A percentile compares a stretch with the other conserved stretches of the same genome.
phyloP scores from a whole-genome alignment of 2,329 filamentous ascomycete genomes.

The Harringtonia lauricola region DNA sequence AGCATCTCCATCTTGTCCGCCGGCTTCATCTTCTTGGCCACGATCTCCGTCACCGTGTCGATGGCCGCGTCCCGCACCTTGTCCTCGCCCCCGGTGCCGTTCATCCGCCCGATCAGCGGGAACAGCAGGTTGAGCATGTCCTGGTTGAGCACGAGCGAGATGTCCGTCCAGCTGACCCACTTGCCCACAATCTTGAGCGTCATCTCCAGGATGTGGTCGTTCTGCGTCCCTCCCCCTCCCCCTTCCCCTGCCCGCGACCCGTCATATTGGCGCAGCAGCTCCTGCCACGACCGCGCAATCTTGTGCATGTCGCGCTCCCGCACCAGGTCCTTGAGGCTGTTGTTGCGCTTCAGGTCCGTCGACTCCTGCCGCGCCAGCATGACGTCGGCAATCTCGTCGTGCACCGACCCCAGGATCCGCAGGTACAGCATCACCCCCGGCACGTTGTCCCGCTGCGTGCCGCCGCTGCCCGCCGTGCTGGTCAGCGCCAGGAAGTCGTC shows the following conservation, averaged over 20 bases:
- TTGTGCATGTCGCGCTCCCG: slow-evolving; percentile 79
- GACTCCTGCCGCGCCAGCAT: slow-evolving; percentile 69
- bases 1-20: slow-evolving; percentile 93
- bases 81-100: slow-evolving; percentile 53
- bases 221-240: too few species aligned
- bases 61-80: slow-evolving; percentile 84
- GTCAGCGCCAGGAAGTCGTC: slow-evolving; percentile 80
- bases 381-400: slow-evolving; percentile 95
- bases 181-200: slow-evolving; percentile 86
- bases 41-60: slow-evolving; percentile 90
- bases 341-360: slow-evolving; percentile 74
- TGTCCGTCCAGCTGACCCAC: slow-evolving; percentile 99
- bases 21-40: slow-evolving; percentile 95
- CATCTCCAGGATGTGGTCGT: slow-evolving; percentile 70
- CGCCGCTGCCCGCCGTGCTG: slow-evolving; percentile 47
- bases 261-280: slow-evolving; percentile 71
- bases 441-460: slow-evolving; percentile 54
- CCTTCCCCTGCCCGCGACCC: too few species aligned
- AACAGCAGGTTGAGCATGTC: slow-evolving; percentile 77
- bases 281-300: slow-evolving; percentile 82
- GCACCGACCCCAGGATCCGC: slow-evolving; percentile 76
- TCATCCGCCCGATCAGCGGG: slow-evolving; percentile 71
- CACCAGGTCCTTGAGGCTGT: slow-evolving; percentile 82
- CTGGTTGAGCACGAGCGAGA: slow-evolving; percentile 83
- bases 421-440: slow-evolving; percentile 77